A percentile compares a stretch with the other conserved stretches of the same genome.
Conservation (phyloP, 1,139 yeast genomes). For the Kodamaea arcana region DNA sequence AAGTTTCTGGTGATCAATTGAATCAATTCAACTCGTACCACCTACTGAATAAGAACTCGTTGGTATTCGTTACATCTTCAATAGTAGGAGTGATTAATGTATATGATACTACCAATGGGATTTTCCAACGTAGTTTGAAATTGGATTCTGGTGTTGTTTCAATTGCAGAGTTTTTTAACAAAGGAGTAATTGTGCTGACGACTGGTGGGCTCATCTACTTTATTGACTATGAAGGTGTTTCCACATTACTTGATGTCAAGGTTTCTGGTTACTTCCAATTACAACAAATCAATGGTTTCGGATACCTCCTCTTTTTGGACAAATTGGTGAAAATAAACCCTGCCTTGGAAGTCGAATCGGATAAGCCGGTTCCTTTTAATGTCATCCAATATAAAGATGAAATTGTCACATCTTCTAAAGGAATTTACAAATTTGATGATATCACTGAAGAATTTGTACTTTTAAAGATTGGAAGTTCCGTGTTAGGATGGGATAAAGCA, state of each 20-base stretch:
- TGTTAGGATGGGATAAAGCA: background rate
- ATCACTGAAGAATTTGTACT: constrained; percentile 1
- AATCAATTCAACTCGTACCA: background rate
- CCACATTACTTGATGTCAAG: background rate
- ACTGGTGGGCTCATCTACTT: constrained; percentile 11
- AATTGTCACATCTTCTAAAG: constrained; percentile 15
- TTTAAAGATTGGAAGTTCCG: background rate
- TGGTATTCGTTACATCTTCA: constrained; percentile 15
- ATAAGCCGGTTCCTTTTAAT: constrained; percentile 3
- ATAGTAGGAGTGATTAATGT: constrained; percentile 11
- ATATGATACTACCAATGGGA: constrained; percentile 18
- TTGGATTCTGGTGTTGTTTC: constrained; percentile 13
- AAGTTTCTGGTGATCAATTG: constrained; percentile 5
- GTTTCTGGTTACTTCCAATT: constrained; percentile 2
- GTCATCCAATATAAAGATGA: constrained; percentile 18
- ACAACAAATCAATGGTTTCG: constrained; percentile 13
- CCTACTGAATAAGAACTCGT: constrained; percentile 9
- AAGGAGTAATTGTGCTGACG: constrained; percentile 19
- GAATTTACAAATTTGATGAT: constrained; percentile 13
- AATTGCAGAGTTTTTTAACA: constrained; percentile 13
- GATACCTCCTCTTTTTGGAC: constrained; percentile 12
- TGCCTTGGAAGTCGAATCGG: constrained; percentile 5
- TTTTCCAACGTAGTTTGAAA: constrained; percentile 12
- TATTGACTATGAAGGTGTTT: constrained; percentile 7
- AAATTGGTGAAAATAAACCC: constrained; percentile 9